Conservation (phyloP, 2,329 filamentous ascomycete species). For the Trichophyton verrucosum region DNA sequence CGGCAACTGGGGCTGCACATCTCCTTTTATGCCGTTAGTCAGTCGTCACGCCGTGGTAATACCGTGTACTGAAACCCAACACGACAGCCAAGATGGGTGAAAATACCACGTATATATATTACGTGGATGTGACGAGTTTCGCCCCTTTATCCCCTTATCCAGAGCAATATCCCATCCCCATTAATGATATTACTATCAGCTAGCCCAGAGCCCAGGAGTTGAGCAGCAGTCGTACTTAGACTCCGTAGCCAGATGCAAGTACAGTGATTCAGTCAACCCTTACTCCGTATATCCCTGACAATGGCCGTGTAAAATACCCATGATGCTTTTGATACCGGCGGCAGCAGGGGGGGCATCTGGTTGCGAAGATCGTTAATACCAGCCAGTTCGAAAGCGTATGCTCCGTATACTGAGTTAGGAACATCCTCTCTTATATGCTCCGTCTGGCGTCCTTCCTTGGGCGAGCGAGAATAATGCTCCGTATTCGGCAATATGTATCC, state of each 20-base stretch:
- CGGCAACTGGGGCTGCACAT: neutral
- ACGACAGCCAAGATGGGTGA: neutral
- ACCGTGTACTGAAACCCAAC: neutral
- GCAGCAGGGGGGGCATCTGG: neutral
- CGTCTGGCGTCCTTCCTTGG: neutral
- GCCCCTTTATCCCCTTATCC: neutral
- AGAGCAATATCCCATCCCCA: too few relatives aligned
- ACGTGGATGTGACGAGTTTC: neutral
- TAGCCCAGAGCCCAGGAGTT: too few relatives aligned
- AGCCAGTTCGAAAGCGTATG: neutral
- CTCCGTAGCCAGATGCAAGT: too few relatives aligned
- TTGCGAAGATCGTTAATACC: neutral
- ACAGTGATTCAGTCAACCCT: too few relatives aligned
- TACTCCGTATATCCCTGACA: too few relatives aligned
- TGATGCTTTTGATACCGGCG: neutral
- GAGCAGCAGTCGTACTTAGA: too few relatives aligned
- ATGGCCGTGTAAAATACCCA: too few relatives aligned
- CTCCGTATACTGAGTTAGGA: too few relatives aligned
- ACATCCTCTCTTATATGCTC: neutral
- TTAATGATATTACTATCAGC: too few relatives aligned
- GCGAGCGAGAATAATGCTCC: neutral
- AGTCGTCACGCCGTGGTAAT: neutral
- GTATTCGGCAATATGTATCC: neutral
- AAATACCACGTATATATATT: constrained; percentile 1
- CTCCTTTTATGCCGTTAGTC: neutral